Conservation (phyloP, 1,284 basidiomycete species). For the Fistulinella cinereoalba region DNA sequence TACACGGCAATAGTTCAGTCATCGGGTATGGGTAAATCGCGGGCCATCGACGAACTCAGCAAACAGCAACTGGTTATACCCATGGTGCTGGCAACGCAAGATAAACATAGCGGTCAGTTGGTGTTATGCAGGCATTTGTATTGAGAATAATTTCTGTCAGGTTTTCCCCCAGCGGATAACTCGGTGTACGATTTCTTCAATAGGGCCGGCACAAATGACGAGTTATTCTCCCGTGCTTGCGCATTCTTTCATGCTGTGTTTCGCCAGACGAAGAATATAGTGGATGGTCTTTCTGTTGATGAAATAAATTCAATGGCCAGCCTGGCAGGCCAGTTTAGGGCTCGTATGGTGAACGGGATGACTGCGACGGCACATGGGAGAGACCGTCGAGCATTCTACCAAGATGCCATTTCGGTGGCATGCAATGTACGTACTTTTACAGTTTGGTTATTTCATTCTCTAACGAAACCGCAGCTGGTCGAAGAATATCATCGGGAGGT, state of each 20-base stretch:
- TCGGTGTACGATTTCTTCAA: slow-evolving; percentile 1
- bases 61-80: slow-evolving; percentile 26
- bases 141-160: background rate
- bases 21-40: slow-evolving; percentile 34
- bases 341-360: slow-evolving; percentile 2
- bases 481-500: too few relatives aligned
- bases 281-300: too few relatives aligned
- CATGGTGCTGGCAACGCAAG: background rate
- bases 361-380: background rate
- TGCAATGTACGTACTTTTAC: too few relatives aligned
- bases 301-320: background rate
- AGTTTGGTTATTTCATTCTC: too few relatives aligned
- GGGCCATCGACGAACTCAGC: slow-evolving; percentile 27
- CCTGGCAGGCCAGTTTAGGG: background rate
- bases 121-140: too few relatives aligned
- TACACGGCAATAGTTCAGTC: slow-evolving; percentile 26
- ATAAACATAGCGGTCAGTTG: too few relatives aligned
- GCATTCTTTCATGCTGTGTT: slow-evolving; percentile 1
- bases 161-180: slow-evolving; percentile 6
- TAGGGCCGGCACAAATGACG: background rate
- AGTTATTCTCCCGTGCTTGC: background rate
- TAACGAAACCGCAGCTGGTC: too few relatives aligned
- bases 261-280: background rate
- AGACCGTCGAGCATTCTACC: background rate
- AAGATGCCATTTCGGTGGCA: background rate